phyloP scores from a whole-genome alignment of 202 grass and related monocot species.

The Tripidium arundinaceum region DNA sequence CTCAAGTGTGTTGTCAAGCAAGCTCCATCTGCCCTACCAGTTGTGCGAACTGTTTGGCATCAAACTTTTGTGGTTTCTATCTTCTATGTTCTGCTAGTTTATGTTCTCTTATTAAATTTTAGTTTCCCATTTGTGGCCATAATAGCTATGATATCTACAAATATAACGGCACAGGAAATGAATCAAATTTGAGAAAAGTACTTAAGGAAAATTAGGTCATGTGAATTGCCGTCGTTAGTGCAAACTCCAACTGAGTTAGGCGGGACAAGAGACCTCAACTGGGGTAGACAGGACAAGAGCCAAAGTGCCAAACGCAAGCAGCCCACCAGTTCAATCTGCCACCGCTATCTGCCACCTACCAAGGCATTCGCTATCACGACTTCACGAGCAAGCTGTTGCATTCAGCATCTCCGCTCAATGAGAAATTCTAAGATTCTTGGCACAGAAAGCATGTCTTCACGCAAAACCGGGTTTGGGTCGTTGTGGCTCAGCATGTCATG shows the following conservation, averaged over 20 bases:
- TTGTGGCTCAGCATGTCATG: neutral
- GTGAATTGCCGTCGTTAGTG: neutral
- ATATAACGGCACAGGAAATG: neutral
- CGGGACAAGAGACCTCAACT: neutral
- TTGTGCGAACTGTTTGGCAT: constrained; percentile 20
- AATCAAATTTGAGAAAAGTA: neutral
- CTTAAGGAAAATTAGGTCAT: neutral
- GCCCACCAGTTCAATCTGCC: neutral
- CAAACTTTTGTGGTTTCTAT: constrained; percentile 22
- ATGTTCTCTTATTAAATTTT: neutral
- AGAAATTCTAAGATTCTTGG: constrained; percentile 22
- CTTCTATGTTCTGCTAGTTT: neutral
- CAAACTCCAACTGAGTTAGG: neutral
- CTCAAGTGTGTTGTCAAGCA: constrained; percentile 4
- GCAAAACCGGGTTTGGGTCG: neutral
- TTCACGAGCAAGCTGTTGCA: neutral
- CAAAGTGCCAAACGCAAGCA: neutral
- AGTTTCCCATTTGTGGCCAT: neutral
- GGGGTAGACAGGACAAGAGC: neutral
- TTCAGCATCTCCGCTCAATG: neutral
- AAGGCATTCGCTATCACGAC: neutral
- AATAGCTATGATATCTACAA: neutral
- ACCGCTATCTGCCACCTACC: neutral
- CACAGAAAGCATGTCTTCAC: constrained; percentile 7
- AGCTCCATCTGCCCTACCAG: constrained; percentile 4